Conservation (phyloP, 2,329 filamentous ascomycete genomes). For the Beauveria sp. region DNA sequence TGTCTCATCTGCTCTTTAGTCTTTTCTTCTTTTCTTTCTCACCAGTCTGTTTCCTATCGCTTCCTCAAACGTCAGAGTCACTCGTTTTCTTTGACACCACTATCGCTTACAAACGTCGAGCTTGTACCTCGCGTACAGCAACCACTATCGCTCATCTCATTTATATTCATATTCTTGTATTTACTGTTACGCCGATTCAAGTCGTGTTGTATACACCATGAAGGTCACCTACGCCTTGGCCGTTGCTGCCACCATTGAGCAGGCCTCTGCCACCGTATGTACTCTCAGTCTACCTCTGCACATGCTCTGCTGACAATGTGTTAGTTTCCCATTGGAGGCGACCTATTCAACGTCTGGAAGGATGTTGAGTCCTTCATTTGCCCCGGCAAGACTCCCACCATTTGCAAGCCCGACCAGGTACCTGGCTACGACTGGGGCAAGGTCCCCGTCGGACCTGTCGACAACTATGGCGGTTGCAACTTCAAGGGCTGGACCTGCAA, state of each 20-base stretch:
- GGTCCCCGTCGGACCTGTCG: constrained; percentile 54
- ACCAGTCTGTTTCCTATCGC: constrained; percentile 5
- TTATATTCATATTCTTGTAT: constrained; percentile 16
- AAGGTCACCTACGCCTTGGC: constrained; percentile 43
- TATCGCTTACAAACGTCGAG: constrained; percentile 17
- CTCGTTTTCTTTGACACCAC: constrained; percentile 45
- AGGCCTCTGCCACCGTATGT: constrained; percentile 40
- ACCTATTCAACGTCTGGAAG: constrained; percentile 16
- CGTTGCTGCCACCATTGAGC: constrained; percentile 42
- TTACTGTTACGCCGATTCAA: not conserved
- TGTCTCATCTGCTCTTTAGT: constrained; percentile 9
- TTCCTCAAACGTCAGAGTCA: constrained; percentile 37
- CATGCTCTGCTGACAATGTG: constrained; percentile 10
- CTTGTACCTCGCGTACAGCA: not conserved
- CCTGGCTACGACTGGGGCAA: constrained; percentile 65
- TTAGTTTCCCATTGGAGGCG: constrained; percentile 12
- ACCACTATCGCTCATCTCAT: constrained; percentile 10
- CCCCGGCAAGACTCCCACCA: constrained; percentile 67
- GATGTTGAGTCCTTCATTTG: constrained; percentile 48
- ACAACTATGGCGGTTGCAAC: constrained; percentile 61
- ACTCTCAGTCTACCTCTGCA: not conserved
- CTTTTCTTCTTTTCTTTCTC: constrained; percentile 1
- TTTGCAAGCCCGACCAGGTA: constrained; percentile 64
- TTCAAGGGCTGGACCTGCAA: constrained; percentile 68
- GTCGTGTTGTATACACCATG: constrained; percentile 31